Evolutionary conservation across 148 eudicot species (phyloP), one percentile per base, ranked within the genome.

Genomic region (Mesembryanthemum crystallinum): DNA sequence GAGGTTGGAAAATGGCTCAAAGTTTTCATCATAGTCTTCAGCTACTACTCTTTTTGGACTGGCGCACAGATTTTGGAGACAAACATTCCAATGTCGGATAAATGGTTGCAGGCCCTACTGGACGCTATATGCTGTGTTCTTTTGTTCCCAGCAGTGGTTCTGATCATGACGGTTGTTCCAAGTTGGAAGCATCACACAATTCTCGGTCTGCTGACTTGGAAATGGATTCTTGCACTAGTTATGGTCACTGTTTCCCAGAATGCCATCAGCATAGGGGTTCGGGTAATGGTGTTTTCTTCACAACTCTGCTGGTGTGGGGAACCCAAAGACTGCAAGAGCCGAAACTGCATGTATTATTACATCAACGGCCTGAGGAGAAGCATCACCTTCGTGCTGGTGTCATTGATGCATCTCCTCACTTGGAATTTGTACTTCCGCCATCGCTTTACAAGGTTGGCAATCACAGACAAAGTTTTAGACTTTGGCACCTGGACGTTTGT

Each of bases 401-500:
- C 71, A 9, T 24, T 39, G 29, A 67, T 67, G 55, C 71, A 67
- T 67, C 21, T 67, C 54, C 18, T 67, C 32, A 27, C 55, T 24
- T 67, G 71, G 71, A 20, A 23, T n/a, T 42, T 43, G 52, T 67
- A 67, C 39, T 43, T 67, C 11, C 8, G 20, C 32, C 30, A 12
- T 13, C 71, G 55, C 30, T 23, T 67, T 45, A 23, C 4, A 7
- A 43, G 23, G 13, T 10, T 20, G 7, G n/a, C 30, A 23, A 30
- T 15, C 7, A 12, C 45, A 33, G 7, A 64, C 47, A 20, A 33
- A 33, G 25, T 64, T 12, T 23, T 20, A 1, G 32, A 67, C 71
- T 67, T 5, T 24, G 70, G 70, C 29, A 67, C 71, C 54, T 67
- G 30, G 30, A 67, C 54, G 25, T 43, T 67, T 25, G 55, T 27